phyloP scores from a whole-genome alignment of 148 eudicot genomes.

The Nepenthes gracilis region DNA sequence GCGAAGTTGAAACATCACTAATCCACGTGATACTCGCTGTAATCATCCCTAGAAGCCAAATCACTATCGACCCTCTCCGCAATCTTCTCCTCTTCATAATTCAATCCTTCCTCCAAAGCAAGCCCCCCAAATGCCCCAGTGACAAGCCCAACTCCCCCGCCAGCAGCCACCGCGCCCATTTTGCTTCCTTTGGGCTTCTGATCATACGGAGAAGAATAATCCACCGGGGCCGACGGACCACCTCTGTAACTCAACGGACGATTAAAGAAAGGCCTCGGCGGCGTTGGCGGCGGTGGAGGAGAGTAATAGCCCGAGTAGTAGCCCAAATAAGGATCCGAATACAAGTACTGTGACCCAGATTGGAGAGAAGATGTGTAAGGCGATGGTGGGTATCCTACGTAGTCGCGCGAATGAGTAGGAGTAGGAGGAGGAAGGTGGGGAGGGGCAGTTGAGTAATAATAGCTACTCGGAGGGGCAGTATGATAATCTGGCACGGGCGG shows the following conservation, averaged over 20 bases:
- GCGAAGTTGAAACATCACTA: not conserved
- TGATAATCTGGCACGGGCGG: slow-evolving; percentile 20
- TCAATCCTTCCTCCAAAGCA: slow-evolving; percentile 48
- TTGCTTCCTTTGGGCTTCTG: slow-evolving; percentile 13
- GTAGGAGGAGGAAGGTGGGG: slow-evolving; percentile 6
- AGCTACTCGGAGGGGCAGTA: slow-evolving; percentile 29
- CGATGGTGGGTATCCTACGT: slow-evolving; percentile 21
- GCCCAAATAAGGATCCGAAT: slow-evolving; percentile 2
- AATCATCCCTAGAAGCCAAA: slow-evolving; percentile 28
- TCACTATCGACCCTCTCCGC: slow-evolving; percentile 43
- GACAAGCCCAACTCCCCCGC: slow-evolving; percentile 33
- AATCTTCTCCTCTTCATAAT: slow-evolving; percentile 39
- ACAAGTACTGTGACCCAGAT: slow-evolving; percentile 1
- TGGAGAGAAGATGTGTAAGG: slow-evolving; percentile 11
- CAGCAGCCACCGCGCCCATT: too few relatives aligned
- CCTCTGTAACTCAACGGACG: slow-evolving; percentile 18
- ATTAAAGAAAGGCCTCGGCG: slow-evolving; percentile 11
- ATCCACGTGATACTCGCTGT: slow-evolving; percentile 41
- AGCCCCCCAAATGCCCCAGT: slow-evolving; percentile 58
- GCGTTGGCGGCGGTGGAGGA: slow-evolving; percentile 3
- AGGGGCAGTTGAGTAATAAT: slow-evolving; percentile 58
- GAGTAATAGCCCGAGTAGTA: slow-evolving; percentile 17
- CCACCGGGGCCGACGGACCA: slow-evolving; percentile 71
- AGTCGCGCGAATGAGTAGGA: slow-evolving; percentile 11
- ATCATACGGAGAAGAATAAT: slow-evolving; percentile 30